phyloP scores from a whole-genome alignment of 371 early-diverging fungal species.

The Mortierella sp. region DNA sequence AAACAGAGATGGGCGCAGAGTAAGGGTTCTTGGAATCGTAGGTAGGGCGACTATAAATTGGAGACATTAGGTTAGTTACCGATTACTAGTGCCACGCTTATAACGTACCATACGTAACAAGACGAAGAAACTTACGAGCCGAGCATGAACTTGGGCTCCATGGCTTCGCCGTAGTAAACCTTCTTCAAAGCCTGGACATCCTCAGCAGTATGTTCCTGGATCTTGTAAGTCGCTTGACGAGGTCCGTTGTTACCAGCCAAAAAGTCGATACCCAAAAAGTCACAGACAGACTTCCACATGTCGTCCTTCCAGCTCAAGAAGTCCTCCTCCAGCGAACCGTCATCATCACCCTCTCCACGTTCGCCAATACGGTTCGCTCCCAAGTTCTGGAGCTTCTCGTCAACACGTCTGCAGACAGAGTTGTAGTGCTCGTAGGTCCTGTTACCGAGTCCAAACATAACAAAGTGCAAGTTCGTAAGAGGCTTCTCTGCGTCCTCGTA shows the following conservation, averaged over 20 bases:
- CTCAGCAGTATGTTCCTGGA: constrained; percentile 59
- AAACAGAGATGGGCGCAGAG: constrained; percentile 67
- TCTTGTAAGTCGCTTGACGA: constrained; percentile 55
- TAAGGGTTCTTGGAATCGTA: constrained; percentile 89
- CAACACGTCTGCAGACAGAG: constrained; percentile 77
- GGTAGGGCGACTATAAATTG: constrained; percentile 52
- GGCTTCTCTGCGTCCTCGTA: constrained; percentile 66
- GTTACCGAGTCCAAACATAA: constrained; percentile 97
- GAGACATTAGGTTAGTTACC: neutral
- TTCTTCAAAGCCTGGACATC: constrained; percentile 52
- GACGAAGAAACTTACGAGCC: constrained; percentile 59
- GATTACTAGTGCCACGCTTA: no score
- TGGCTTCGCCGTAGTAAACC: constrained; percentile 72
- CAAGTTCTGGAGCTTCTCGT: constrained; percentile 67
- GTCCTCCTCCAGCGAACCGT: constrained; percentile 94
- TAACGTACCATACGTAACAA: no score
- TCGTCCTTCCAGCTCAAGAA: constrained; percentile 93
- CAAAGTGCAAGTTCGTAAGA: constrained; percentile 74
- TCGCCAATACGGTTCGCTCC: constrained; percentile 87
- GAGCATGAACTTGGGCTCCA: constrained; percentile 55
- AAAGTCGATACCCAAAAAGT: constrained; percentile 76
- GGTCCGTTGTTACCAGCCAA: constrained; percentile 54
- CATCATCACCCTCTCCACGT: constrained; percentile 97
- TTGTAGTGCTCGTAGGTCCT: constrained; percentile 98
- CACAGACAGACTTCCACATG: constrained; percentile 83